These are phyloP conservation scores for Scheffersomyces spartinae DNA, from an alignment of 805 yeast genomes.

Conservation along the genomic window DNA sequence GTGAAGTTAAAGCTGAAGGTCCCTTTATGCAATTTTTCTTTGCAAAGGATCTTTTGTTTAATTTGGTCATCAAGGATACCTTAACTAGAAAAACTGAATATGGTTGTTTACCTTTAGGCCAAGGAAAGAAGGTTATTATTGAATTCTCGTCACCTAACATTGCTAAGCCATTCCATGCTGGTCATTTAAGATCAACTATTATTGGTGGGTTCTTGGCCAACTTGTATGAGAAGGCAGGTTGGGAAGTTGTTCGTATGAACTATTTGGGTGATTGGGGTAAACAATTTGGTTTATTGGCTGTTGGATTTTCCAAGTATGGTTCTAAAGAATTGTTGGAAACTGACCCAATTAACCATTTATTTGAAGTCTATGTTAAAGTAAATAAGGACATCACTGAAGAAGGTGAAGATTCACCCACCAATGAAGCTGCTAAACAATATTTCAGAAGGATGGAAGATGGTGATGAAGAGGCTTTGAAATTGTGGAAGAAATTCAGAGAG, in stretches of 20 bases:
- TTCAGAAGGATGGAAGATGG: slow-evolving; percentile 92
- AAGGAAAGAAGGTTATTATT: slow-evolving; percentile 57
- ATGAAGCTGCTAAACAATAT: slow-evolving; percentile 76
- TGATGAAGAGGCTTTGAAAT: slow-evolving; percentile 60
- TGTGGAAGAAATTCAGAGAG: slow-evolving; percentile 88
- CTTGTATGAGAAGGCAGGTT: slow-evolving; percentile 82
- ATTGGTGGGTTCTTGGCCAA: slow-evolving; percentile 93
- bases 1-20: slow-evolving; percentile 72
- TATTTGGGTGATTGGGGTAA: slow-evolving; percentile 99
- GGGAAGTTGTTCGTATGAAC: slow-evolving; percentile 87
- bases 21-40: slow-evolving; percentile 87
- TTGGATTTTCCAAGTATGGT: slow-evolving; percentile 85
- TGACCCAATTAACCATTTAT: slow-evolving; percentile 91
- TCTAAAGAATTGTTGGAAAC: slow-evolving; percentile 51
- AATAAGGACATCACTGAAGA: slow-evolving; percentile 66
- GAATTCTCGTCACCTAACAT: slow-evolving; percentile 98
- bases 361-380: slow-evolving; percentile 83
- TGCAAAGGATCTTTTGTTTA: slow-evolving; percentile 51
- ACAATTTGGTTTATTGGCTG: slow-evolving; percentile 92
- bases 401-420: slow-evolving; percentile 45
- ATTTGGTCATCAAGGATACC: slow-evolving; percentile 59
- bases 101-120: slow-evolving; percentile 70
- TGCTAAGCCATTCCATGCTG: slow-evolving; percentile 99
- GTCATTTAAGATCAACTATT: slow-evolving; percentile 94
- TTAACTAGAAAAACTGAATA: slow-evolving; percentile 48